Evolutionary conservation across 2,329 filamentous ascomycete genomes (phyloP).

Genomic region (Myriosclerotinia scirpicola): DNA sequence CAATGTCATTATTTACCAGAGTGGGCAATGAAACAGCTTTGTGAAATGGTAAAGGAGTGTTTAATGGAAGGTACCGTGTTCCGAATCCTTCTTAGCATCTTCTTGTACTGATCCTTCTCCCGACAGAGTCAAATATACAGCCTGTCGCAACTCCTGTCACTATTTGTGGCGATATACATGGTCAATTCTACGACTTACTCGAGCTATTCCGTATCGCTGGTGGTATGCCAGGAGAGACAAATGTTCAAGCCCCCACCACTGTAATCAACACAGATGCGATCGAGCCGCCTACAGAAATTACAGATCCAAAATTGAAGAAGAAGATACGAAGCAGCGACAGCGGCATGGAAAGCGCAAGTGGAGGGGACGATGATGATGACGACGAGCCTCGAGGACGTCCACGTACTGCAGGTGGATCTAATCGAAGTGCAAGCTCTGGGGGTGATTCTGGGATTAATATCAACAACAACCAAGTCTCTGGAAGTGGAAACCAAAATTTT

Average conservation of each 20-base stretch:
- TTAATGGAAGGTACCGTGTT: constrained; percentile 87
- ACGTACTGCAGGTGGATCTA: constrained; percentile 45
- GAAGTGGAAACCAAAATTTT: constrained; percentile 65
- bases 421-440: constrained; percentile 44
- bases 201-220: constrained; percentile 96
- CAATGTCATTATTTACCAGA: constrained; percentile 97
- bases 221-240: constrained; percentile 86
- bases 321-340: constrained; percentile 67
- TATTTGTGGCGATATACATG: constrained; percentile 96
- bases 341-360: constrained; percentile 50
- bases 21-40: constrained; percentile 96
- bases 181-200: constrained; percentile 96
- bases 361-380: constrained; percentile 52
- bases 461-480: constrained; percentile 44
- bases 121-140: constrained; percentile 94
- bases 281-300: constrained; percentile 86
- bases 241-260: constrained; percentile 66
- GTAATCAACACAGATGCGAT: constrained; percentile 89
- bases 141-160: constrained; percentile 96
- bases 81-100: not conserved
- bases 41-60: constrained; percentile 97
- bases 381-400: constrained; percentile 51
- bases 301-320: constrained; percentile 80
- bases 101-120: constrained; percentile 29
- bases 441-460: constrained; percentile 43